These are phyloP conservation scores for Pecoramyces ruminantium DNA, from an alignment of 192 early-diverging fungal species.

Conservation along the genomic window DNA sequence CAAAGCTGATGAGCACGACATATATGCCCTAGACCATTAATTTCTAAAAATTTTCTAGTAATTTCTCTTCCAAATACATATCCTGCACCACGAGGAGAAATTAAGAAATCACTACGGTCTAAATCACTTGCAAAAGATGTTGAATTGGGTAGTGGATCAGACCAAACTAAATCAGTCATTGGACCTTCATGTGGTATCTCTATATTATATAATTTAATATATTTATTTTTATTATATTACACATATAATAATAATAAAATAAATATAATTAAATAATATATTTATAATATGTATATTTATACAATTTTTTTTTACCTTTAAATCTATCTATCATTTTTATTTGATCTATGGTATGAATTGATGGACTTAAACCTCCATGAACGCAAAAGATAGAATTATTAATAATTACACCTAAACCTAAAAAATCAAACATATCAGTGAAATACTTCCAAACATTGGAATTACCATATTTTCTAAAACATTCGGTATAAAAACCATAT, in stretches of 20 bases:
- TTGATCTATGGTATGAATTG: conserved; percentile 71
- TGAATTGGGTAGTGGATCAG: conserved; percentile 40
- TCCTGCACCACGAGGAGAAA: conserved; percentile 73
- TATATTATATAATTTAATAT: conserved; percentile 4
- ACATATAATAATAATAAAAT: no score
- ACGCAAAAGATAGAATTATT: conserved; percentile 85
- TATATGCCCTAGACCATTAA: conserved; percentile 64
- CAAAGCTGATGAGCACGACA: conserved; percentile 76
- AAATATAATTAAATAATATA: no score
- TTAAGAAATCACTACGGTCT: conserved; percentile 43
- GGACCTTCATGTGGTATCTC: conserved; percentile 88
- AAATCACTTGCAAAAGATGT: conserved; percentile 5
- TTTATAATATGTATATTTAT: neutral
- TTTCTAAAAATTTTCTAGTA: conserved; percentile 57
- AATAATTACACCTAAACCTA: conserved; percentile 74
- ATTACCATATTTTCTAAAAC: conserved; percentile 72
- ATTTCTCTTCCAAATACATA: conserved; percentile 71
- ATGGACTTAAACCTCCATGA: conserved; percentile 78
- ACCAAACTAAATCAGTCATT: conserved; percentile 92
- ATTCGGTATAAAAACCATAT: conserved; percentile 89
- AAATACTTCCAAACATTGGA: conserved; percentile 78
- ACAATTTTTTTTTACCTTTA: conserved; percentile 25
- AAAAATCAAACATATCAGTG: conserved; percentile 85
- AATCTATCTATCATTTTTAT: conserved; percentile 73
- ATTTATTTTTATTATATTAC: no score